Base-by-base conservation (phyloP, 768 basidiomycete species). In the Russula sp. region DNA sequence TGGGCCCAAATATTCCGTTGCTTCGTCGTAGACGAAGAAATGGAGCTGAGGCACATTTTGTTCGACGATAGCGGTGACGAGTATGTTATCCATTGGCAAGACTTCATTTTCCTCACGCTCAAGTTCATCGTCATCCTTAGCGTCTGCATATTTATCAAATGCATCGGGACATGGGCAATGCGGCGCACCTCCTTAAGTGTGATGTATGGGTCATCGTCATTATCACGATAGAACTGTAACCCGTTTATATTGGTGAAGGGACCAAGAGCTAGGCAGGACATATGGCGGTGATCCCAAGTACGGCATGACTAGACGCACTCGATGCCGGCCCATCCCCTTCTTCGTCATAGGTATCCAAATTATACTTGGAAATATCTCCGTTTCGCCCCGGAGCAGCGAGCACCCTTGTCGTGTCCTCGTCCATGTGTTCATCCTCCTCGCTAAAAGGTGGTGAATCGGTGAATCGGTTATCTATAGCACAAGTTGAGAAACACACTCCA, bases 221-320 rank as follows among this genome's bases (percentile, higher is more conserved):
- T 94, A 69, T 94, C 86, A 56, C 86, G 84, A 74, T 98, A 94
- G 72, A 91, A 96, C 22, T 89, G 88, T 55, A 99, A 77, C 18
- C 95, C 96, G 72, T 97, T 96, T 74, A 98, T 93, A 70, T 92
- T 95, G 73, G 88, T 93, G 76, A 99, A 99, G 18, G 90, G 89
- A 44, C 94, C 89, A 65, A 76, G 72, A 49, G 77, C 89, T 89
- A 66, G 32, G 62, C 50, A 57, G 49, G 27, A 47, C 65, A 55
- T 55, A 71, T 59, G 47, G 40, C 44, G 66, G 63, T 51, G 53
- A 35, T 51, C 57, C 52, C 45, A 52, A 59, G 39, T 44, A 59
- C 16, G 18, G 44, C 44, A 54, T 53, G 32, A 58, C 32, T 45
- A 61, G 44, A 65, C 70, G 44, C 63, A 74, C 79, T 75, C 22